phyloP scores from a whole-genome alignment of 768 basidiomycete genomes.

The Obba rivulosa region DNA sequence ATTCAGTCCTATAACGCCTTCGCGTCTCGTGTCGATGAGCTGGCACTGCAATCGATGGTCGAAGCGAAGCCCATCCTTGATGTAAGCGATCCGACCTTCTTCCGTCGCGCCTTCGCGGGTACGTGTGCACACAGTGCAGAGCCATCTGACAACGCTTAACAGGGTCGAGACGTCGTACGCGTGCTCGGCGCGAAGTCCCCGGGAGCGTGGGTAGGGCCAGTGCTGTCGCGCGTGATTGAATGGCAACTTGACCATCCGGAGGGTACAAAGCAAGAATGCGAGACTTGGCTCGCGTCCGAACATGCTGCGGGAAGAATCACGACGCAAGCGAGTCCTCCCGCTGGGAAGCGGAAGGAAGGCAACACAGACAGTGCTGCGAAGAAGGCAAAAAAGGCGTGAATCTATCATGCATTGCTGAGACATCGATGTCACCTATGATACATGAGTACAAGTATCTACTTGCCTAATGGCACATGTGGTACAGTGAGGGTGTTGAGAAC shows the following conservation, averaged over 20 bases:
- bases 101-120: neutral
- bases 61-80: conserved; percentile 74
- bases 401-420: neutral
- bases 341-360: conserved; percentile 22
- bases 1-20: conserved; percentile 66
- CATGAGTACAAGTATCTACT: neutral
- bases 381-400: conserved; percentile 22
- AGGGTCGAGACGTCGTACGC: conserved; percentile 69
- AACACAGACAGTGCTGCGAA: conserved; percentile 19
- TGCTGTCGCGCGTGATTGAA: conserved; percentile 61
- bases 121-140: neutral
- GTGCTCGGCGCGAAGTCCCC: conserved; percentile 49
- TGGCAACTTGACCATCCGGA: conserved; percentile 85
- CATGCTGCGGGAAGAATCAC: conserved; percentile 40
- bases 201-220: conserved; percentile 66
- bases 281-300: conserved; percentile 61
- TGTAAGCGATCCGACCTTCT: conserved; percentile 40
- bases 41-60: conserved; percentile 53
- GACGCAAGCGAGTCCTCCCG: conserved; percentile 17
- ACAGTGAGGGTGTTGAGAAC: neutral
- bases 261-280: conserved; percentile 61
- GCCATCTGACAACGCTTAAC: neutral
- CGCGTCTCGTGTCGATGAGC: conserved; percentile 49
- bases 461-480: neutral
- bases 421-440: neutral